Evolutionary conservation across 2,329 filamentous ascomycete genomes (phyloP).

Genomic region (Lasiodiplodia hormozganensis): DNA sequence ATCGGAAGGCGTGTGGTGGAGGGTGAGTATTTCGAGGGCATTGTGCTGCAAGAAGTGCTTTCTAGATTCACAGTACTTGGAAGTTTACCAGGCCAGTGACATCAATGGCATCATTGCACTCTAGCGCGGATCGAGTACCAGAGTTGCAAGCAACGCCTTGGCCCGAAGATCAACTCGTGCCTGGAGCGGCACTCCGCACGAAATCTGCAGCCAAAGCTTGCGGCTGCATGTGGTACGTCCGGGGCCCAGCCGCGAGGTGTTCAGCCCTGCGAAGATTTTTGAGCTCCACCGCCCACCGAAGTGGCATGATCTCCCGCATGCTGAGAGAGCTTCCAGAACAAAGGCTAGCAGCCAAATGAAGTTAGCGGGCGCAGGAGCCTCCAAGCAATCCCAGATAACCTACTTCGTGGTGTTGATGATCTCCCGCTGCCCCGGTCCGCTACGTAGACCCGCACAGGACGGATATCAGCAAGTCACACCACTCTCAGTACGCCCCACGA

Average conservation of each 20-base stretch:
- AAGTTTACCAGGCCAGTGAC: background rate
- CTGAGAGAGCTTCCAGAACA: constrained; percentile 18
- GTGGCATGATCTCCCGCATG: constrained; percentile 7
- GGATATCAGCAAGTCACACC: background rate
- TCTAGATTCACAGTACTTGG: background rate
- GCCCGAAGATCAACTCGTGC: background rate
- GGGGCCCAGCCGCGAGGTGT: background rate
- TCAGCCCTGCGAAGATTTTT: constrained; percentile 9
- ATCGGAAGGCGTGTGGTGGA: background rate
- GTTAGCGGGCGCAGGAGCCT: constrained; percentile 23
- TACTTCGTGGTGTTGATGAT: constrained; percentile 23
- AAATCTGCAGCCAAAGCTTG: background rate
- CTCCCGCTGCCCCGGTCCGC: constrained; percentile 17
- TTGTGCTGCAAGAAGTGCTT: background rate
- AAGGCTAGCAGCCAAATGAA: constrained; percentile 9
- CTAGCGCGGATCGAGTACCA: constrained; percentile 2
- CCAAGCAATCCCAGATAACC: constrained; percentile 16
- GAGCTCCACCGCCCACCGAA: constrained; percentile 2
- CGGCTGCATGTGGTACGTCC: background rate
- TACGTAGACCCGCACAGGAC: background rate
- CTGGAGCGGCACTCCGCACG: too few relatives aligned
- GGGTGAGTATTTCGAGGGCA: background rate
- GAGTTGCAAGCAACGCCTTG: constrained; percentile 5
- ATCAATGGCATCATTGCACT: constrained; percentile 7
- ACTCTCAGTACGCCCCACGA: background rate